Evolutionary conservation across 2,329 filamentous ascomycete genomes (phyloP).

Genomic region (Epichloe gansuensis): DNA sequence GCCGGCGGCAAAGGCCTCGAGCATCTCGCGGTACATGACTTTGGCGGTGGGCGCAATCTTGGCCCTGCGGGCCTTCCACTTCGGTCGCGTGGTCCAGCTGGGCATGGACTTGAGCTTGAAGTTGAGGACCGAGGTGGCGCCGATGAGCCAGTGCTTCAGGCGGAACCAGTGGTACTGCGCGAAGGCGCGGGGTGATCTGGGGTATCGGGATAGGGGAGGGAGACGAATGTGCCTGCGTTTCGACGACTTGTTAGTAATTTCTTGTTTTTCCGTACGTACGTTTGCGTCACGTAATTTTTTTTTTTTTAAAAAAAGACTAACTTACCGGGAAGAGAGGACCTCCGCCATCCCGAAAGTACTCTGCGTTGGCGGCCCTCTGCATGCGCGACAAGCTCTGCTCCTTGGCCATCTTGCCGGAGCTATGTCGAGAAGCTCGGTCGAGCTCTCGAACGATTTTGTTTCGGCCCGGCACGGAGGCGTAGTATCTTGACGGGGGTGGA

Average conservation of each 20-base stretch:
- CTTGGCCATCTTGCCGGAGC: constrained; percentile 13
- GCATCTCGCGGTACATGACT: constrained; percentile 48
- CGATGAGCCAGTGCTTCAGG: constrained; percentile 23
- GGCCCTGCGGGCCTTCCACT: constrained; percentile 30
- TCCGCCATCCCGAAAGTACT: constrained; percentile 22
- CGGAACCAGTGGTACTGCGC: constrained; percentile 26
- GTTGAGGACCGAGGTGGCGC: constrained; percentile 22
- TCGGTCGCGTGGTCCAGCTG: constrained; percentile 26
- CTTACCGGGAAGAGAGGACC: constrained; percentile 23
- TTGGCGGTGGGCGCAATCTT: constrained; percentile 40
- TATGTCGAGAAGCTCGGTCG: constrained; percentile 13
- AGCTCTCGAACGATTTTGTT: constrained; percentile 18
- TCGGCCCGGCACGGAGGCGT: constrained; percentile 15
- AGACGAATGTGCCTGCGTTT: constrained; percentile 33
- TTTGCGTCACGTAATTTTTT: not conserved
- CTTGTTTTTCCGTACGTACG: not conserved
- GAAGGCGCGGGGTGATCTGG: constrained; percentile 17
- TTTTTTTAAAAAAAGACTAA: not conserved
- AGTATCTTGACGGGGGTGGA: constrained; percentile 12
- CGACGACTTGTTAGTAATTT: not conserved
- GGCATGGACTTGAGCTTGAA: constrained; percentile 35
- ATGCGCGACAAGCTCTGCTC: constrained; percentile 20
- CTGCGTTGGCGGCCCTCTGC: constrained; percentile 19
- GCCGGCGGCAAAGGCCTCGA: constrained; percentile 46
- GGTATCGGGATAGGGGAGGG: constrained; percentile 26